Evolutionary conservation across 78 protist genomes (phyloP).

Genomic region (Planoprotostelium fungivorum): DNA sequence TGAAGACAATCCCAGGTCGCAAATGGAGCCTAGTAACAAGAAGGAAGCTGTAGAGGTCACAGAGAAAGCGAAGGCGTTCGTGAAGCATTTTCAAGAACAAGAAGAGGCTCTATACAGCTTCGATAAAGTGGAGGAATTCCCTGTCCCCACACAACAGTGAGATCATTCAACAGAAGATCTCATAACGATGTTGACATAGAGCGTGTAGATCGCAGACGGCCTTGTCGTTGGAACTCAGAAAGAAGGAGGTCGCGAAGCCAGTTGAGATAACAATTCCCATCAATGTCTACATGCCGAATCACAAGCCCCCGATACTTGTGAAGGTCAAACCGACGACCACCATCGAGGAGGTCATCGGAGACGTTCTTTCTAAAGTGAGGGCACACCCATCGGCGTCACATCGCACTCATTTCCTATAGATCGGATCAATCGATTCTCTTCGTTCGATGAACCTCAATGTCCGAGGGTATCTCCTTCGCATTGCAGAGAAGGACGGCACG

Average conservation of each 20-base stretch:
- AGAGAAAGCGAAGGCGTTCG: background rate
- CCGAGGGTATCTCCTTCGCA: background rate
- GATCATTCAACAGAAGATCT: too few species aligned
- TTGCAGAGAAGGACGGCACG: background rate
- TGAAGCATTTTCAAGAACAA: background rate
- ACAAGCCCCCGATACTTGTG: background rate
- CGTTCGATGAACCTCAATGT: background rate
- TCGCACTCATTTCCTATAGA: background rate
- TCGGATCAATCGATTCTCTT: background rate
- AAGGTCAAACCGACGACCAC: background rate
- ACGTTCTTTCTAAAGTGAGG: background rate
- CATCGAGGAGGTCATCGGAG: background rate
- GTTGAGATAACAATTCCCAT: background rate
- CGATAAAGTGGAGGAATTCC: background rate
- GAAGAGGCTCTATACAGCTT: background rate
- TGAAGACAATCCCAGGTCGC: background rate
- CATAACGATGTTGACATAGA: background rate
- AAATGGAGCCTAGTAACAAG: background rate
- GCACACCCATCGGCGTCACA: too few species aligned
- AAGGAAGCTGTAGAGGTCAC: background rate
- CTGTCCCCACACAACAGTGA: background rate
- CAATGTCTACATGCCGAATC: background rate
- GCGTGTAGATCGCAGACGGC: background rate
- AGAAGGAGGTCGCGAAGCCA: background rate
- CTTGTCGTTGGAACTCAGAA: background rate